A percentile compares a stretch with the other conserved stretches of the same genome.
Evolutionary conservation across 2,329 filamentous ascomycete species (phyloP).

Genomic region (Colletotrichum siamense): DNA sequence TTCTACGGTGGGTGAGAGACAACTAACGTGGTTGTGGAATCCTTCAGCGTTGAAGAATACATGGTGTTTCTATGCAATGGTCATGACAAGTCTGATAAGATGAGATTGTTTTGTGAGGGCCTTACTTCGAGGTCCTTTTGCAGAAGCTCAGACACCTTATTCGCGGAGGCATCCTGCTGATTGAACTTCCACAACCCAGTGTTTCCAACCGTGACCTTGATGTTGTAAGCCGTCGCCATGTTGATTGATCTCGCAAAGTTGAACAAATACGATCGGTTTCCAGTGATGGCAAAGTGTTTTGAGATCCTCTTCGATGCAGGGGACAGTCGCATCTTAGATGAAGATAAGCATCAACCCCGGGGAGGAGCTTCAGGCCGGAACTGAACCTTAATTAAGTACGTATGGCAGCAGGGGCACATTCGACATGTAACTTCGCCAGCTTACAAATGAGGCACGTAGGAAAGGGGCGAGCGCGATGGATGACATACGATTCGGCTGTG

Average conservation of each 20-base stretch:
- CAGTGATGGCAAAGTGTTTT: not conserved
- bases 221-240: constrained; percentile 54
- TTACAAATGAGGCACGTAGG: constrained; percentile 1
- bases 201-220: constrained; percentile 52
- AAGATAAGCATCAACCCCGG: not conserved
- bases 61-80: constrained; percentile 59
- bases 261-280: not conserved
- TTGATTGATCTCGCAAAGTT: constrained; percentile 10
- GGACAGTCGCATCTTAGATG: not conserved
- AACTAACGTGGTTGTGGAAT: constrained; percentile 79
- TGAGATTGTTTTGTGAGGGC: not conserved
- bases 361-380: not conserved
- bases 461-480: not conserved
- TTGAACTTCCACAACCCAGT: constrained; percentile 54
- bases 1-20: not conserved
- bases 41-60: constrained; percentile 79
- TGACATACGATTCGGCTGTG: not conserved
- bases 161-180: constrained; percentile 64
- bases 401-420: not conserved
- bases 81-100: not conserved
- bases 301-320: not conserved
- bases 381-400: not conserved
- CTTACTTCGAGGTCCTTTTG: constrained; percentile 74
- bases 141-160: constrained; percentile 69
- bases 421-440: not conserved